These are phyloP conservation scores for Neophaeococcomyces mojaviensis DNA, from an alignment of 2,329 filamentous ascomycete species.

Conservation along the genomic window DNA sequence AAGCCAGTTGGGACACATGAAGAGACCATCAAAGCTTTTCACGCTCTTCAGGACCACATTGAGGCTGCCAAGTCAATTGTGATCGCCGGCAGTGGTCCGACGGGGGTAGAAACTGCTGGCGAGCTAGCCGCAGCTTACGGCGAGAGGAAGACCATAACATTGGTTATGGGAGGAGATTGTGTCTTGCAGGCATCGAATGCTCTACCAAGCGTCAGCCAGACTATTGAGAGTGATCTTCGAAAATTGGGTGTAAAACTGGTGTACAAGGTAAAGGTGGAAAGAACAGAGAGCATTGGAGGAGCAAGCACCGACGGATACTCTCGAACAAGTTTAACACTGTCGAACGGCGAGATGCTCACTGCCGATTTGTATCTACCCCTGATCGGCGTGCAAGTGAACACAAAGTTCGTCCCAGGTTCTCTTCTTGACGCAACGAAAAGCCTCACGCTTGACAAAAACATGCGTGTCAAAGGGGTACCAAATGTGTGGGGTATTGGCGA, in stretches of 20 bases:
- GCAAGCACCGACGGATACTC: constrained; percentile 21
- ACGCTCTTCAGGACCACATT: too few relatives aligned
- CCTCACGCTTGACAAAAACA: constrained; percentile 33
- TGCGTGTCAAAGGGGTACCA: constrained; percentile 28
- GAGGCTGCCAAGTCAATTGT: constrained; percentile 35
- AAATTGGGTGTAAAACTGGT: constrained; percentile 43
- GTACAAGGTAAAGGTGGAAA: constrained; percentile 28
- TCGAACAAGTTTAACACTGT: constrained; percentile 32
- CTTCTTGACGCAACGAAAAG: constrained; percentile 32
- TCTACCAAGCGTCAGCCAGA: constrained; percentile 37
- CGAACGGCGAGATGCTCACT: constrained; percentile 32
- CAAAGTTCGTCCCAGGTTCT: constrained; percentile 29
- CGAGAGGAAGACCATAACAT: constrained; percentile 24
- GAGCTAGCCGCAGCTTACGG: constrained; percentile 48
- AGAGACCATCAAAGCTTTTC: too few relatives aligned
- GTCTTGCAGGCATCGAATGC: constrained; percentile 26
- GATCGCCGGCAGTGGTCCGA: constrained; percentile 39
- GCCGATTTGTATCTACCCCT: constrained; percentile 46
- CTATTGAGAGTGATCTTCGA: constrained; percentile 37
- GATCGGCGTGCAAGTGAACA: constrained; percentile 37
- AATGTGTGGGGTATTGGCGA: too few relatives aligned
- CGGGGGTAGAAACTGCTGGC: constrained; percentile 42
- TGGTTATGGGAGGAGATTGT: constrained; percentile 29
- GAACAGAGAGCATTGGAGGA: not conserved
- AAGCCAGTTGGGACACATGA: too few relatives aligned